These are phyloP conservation scores for Clavariopsis aquatica DNA, from an alignment of 495 filamentous ascomycete species.

Conservation along the genomic window DNA sequence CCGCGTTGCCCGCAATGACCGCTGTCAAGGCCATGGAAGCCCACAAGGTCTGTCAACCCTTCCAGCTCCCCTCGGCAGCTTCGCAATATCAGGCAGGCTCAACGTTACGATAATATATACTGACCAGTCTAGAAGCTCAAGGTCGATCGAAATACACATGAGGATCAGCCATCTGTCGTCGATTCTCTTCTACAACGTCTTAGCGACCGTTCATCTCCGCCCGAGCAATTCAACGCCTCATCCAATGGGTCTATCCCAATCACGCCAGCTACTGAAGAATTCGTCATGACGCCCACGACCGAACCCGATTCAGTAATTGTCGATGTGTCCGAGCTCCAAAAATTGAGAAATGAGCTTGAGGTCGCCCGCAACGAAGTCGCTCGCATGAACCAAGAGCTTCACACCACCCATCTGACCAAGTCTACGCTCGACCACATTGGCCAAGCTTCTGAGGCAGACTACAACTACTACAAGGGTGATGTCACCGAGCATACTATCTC, in stretches of 20 bases:
- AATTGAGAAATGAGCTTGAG: constrained; percentile 71
- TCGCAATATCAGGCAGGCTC: neutral
- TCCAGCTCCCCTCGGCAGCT: neutral
- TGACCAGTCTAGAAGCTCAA: constrained; percentile 58
- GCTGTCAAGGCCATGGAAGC: constrained; percentile 2
- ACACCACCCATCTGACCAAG: constrained; percentile 72
- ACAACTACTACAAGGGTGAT: constrained; percentile 48
- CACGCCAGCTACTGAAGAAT: constrained; percentile 59
- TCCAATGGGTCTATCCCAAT: constrained; percentile 52
- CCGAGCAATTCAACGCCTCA: constrained; percentile 40
- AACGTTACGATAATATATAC: constrained; percentile 25
- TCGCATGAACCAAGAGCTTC: constrained; percentile 79
- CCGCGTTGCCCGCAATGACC: neutral
- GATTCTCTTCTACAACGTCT: constrained; percentile 68
- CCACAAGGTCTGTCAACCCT: constrained; percentile 38
- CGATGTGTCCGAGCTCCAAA: constrained; percentile 54
- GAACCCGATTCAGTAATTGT: constrained; percentile 46
- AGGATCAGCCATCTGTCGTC: constrained; percentile 47
- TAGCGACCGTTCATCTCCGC: constrained; percentile 63
- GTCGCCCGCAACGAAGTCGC: constrained; percentile 78
- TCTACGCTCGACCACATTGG: constrained; percentile 75
- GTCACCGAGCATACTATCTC: constrained; percentile 57
- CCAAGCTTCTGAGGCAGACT: constrained; percentile 59
- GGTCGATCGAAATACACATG: constrained; percentile 44
- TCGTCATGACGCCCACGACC: constrained; percentile 48